Evolutionary conservation across 129 eudicot species (phyloP).

Genomic region (Rutidosis leptorrhynchoides): DNA sequence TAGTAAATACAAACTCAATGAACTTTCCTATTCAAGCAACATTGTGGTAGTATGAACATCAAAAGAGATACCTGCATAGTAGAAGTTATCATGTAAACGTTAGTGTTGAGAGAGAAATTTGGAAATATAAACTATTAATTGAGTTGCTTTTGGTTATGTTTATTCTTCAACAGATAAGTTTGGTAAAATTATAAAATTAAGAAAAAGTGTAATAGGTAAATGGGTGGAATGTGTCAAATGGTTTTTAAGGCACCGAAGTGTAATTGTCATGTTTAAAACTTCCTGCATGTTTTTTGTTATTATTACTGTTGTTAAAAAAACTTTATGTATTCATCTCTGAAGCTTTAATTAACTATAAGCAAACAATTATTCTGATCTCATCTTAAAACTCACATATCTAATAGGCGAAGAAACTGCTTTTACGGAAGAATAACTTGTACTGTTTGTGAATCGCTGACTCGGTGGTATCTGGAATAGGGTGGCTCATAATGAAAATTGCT

Average conservation of each 20-base stretch:
- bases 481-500: conserved; percentile 97
- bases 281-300: not conserved
- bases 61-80: conserved; percentile 75
- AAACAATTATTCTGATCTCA: conserved; percentile 3
- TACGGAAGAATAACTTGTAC: conserved; percentile 95
- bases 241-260: not conserved
- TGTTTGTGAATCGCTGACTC: conserved; percentile 84
- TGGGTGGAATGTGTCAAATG: not conserved
- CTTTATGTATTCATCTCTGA: not conserved
- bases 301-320: not conserved
- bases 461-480: conserved; percentile 91
- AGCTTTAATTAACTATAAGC: not conserved
- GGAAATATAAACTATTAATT: not conserved
- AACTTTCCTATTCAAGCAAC: conserved; percentile 95
- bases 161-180: not conserved
- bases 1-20: conserved; percentile 92
- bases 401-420: conserved; percentile 93
- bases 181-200: not conserved
- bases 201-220: not conserved
- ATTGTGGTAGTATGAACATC: conserved; percentile 93
- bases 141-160: not conserved
- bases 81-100: not conserved
- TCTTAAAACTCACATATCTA: conserved; percentile 75
- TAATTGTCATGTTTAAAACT: not conserved
- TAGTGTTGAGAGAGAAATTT: not conserved